Conservation (phyloP, 257 asterid genomes). For the Apocynum venetum region DNA sequence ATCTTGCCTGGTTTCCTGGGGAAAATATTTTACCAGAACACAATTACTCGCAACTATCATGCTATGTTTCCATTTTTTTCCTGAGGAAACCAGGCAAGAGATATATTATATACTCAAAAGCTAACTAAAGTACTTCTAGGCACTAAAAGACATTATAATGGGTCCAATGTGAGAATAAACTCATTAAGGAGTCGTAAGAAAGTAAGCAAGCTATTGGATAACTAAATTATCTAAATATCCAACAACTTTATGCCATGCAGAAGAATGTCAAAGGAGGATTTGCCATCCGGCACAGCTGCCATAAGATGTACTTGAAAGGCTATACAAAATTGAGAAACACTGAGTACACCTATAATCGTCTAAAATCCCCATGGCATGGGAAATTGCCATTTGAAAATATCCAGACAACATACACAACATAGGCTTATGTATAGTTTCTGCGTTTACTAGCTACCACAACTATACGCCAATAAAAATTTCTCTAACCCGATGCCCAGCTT, state of each 20-base stretch:
- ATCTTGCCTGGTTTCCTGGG: no score
- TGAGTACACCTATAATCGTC: constrained; percentile 15
- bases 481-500: constrained; percentile 12
- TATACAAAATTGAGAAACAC: constrained; percentile 24
- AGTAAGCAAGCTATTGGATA: background rate
- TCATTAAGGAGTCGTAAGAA: background rate
- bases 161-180: no score
- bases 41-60: no score
- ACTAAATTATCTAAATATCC: background rate
- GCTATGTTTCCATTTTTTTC: no score
- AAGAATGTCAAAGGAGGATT: background rate
- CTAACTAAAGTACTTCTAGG: no score
- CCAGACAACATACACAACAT: constrained; percentile 19
- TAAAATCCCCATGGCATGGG: constrained; percentile 14
- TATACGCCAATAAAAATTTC: constrained; percentile 13
- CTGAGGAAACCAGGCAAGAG: no score
- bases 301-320: constrained; percentile 11
- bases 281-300: constrained; percentile 1
- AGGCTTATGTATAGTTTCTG: constrained; percentile 18
- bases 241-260: background rate
- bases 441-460: constrained; percentile 25
- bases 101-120: no score
- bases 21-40: no score
- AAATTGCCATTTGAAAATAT: constrained; percentile 2
- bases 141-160: no score